Evolutionary conservation across 345 rosid genomes (phyloP).

Genomic region (Pugionium cornutum): DNA sequence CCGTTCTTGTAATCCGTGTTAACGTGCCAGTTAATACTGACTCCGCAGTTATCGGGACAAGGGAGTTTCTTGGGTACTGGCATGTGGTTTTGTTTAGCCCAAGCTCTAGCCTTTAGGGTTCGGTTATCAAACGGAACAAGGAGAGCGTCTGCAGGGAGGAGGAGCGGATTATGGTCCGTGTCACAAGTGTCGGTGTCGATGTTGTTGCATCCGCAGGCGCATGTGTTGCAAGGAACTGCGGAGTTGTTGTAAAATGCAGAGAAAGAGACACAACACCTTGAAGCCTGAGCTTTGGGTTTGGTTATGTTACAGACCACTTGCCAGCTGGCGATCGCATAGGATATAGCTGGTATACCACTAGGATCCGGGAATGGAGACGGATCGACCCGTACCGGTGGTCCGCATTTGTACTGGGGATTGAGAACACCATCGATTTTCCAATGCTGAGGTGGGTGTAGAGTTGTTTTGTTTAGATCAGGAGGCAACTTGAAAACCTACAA

Average conservation of each 20-base stretch:
- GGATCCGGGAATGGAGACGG: slow-evolving; percentile 75
- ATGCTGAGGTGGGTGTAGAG: slow-evolving; percentile 66
- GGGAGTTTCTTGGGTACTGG: slow-evolving; percentile 60
- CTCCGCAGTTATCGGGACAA: slow-evolving; percentile 91
- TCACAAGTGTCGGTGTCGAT: slow-evolving; percentile 50
- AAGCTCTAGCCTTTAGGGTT: slow-evolving; percentile 69
- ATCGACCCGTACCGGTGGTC: slow-evolving; percentile 72
- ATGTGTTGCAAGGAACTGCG: slow-evolving; percentile 78
- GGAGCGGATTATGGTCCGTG: slow-evolving; percentile 50
- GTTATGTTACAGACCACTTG: slow-evolving; percentile 84
- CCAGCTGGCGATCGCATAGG: slow-evolving; percentile 67
- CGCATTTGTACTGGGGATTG: slow-evolving; percentile 72
- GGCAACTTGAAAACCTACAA: slow-evolving; percentile 58
- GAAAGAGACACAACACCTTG: slow-evolving; percentile 91
- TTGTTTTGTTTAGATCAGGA: slow-evolving; percentile 66
- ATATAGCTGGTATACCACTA: slow-evolving; percentile 54
- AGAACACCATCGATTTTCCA: slow-evolving; percentile 72
- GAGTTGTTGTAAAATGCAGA: slow-evolving; percentile 84
- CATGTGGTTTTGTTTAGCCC: slow-evolving; percentile 60
- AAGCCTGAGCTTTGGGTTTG: slow-evolving; percentile 53
- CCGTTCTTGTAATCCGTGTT: slow-evolving; percentile 66
- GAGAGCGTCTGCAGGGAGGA: slow-evolving; percentile 74
- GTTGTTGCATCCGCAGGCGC: slow-evolving; percentile 85
- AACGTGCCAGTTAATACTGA: slow-evolving; percentile 90
- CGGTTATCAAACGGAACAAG: slow-evolving; percentile 76